Evolutionary conservation across 352 stramenopile genomes (phyloP).

Genomic region (Phytophthora sojae): DNA sequence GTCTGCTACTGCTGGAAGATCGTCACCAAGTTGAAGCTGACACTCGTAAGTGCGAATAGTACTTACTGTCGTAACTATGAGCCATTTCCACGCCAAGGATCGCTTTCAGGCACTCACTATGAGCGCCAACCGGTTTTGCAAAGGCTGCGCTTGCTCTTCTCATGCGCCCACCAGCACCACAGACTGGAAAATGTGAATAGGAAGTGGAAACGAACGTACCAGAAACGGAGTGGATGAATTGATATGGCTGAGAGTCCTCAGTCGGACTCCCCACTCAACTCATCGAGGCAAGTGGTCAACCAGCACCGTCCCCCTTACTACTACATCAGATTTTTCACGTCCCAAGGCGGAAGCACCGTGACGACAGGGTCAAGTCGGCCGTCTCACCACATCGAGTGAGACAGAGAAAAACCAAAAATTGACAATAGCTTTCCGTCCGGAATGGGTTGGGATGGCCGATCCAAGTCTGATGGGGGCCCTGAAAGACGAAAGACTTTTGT

Average conservation of each 20-base stretch:
- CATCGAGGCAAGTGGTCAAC: no score
- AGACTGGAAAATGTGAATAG: neutral
- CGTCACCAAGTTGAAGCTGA: neutral
- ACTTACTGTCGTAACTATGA: neutral
- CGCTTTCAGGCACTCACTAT: no score
- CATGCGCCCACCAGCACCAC: no score
- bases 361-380: neutral
- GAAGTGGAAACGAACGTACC: neutral
- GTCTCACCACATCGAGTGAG: neutral
- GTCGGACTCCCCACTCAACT: no score
- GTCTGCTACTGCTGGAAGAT: no score
- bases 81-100: no score
- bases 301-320: no score
- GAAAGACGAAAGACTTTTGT: neutral
- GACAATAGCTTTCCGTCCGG: neutral
- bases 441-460: constrained; percentile 1
- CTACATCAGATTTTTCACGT: neutral
- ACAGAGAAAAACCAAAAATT: neutral
- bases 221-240: neutral
- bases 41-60: neutral
- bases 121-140: no score
- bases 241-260: no score
- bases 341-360: neutral
- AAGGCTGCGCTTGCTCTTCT: no score
- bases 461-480: neutral